Evolutionary conservation across 441 rosid species (phyloP).

Genomic region (Pelargonium myrrhifolium): DNA sequence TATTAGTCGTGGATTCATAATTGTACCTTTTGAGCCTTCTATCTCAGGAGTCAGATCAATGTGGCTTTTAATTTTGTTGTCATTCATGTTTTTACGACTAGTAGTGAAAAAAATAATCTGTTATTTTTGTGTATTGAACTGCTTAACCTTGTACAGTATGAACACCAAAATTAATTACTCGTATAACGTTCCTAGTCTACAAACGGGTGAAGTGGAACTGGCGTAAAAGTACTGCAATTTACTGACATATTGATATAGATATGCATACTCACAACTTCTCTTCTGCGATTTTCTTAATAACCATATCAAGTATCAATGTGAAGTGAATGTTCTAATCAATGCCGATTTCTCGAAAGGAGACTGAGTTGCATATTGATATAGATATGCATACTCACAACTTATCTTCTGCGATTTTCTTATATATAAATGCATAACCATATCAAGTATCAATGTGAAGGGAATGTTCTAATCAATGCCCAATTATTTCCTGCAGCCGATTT

Average conservation of each 20-base stretch:
- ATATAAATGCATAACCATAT: too few species aligned
- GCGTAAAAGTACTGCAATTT: not conserved
- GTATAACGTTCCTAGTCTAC: not conserved
- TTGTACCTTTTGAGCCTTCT: not conserved
- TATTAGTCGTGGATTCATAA: too few species aligned
- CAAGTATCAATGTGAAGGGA: not conserved
- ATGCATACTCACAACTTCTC: too few species aligned
- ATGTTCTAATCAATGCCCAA: conserved; percentile 13
- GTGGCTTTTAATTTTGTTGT: not conserved
- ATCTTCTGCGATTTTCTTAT: too few species aligned
- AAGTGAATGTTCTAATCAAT: conserved; percentile 12
- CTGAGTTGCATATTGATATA: conserved; percentile 39
- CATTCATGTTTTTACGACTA: not conserved
- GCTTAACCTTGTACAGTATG: not conserved
- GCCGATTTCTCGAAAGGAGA: conserved; percentile 48
- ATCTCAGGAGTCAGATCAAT: not conserved
- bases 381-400: too few species aligned
- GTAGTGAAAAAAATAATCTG: not conserved
- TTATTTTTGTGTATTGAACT: not conserved
- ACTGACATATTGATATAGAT: not conserved
- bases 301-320: not conserved
- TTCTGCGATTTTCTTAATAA: too few species aligned
- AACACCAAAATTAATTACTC: not conserved
- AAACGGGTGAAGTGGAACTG: not conserved
- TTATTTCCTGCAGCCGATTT: conserved; percentile 45